A percentile compares a stretch with the other conserved stretches of the same genome.
phyloP scores from a whole-genome alignment of 352 stramenopile species.

The Globisporangium nagaii region DNA sequence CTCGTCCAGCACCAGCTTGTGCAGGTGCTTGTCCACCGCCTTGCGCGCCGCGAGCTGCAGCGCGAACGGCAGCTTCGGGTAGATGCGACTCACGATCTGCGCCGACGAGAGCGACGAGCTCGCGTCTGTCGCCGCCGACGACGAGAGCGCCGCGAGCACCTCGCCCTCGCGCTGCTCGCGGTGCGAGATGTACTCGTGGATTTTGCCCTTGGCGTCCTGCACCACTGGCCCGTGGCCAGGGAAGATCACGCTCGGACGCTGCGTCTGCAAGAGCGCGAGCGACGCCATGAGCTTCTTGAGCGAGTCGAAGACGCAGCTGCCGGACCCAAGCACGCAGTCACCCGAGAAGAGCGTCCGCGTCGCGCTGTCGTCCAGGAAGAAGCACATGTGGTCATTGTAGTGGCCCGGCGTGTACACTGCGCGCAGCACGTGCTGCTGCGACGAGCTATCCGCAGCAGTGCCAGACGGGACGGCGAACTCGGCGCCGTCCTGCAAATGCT shows the following conservation, averaged over 20 bases:
- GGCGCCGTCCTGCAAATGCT: slow-evolving; percentile 29
- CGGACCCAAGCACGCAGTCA: slow-evolving; percentile 80
- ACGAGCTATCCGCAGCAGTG: background rate
- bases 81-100: slow-evolving; percentile 51
- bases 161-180: slow-evolving; percentile 66
- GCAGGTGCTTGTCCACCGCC: slow-evolving; percentile 53
- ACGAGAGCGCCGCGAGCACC: slow-evolving; percentile 39
- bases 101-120: slow-evolving; percentile 20
- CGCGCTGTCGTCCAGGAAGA: slow-evolving; percentile 33
- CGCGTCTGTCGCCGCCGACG: background rate
- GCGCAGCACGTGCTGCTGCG: slow-evolving; percentile 22
- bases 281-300: slow-evolving; percentile 75
- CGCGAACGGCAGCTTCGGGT: slow-evolving; percentile 47
- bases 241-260: slow-evolving; percentile 48
- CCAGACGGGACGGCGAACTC: slow-evolving; percentile 24
- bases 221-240: slow-evolving; percentile 73
- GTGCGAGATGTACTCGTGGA: slow-evolving; percentile 74
- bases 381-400: slow-evolving; percentile 82
- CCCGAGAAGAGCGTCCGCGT: slow-evolving; percentile 62
- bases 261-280: slow-evolving; percentile 40
- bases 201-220: slow-evolving; percentile 48
- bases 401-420: slow-evolving; percentile 81
- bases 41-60: slow-evolving; percentile 47
- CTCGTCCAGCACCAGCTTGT: slow-evolving; percentile 50
- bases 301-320: slow-evolving; percentile 85